These are phyloP conservation scores for Conoideocrella luteorostrata DNA, from an alignment of 2,329 filamentous ascomycete genomes.

Conservation along the genomic window DNA sequence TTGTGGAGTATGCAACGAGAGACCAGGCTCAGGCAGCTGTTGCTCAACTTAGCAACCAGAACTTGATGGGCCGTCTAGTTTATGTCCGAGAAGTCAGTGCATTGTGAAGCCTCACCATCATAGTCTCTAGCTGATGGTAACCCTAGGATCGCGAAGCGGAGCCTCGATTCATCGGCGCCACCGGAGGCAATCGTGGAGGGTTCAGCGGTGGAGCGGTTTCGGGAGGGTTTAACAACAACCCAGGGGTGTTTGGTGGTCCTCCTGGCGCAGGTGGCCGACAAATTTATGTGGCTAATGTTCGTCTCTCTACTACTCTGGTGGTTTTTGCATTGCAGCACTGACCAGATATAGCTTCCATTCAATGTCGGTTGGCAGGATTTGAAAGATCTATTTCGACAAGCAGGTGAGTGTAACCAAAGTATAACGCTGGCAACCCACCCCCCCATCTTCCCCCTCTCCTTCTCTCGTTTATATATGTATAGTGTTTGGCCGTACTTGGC, in stretches of 20 bases:
- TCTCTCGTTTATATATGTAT: not conserved
- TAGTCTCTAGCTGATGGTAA: conserved; percentile 3
- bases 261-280: conserved; percentile 62
- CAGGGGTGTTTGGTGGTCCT: conserved; percentile 46
- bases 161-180: conserved; percentile 83
- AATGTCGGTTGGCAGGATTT: conserved; percentile 98
- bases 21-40: conserved; percentile 98
- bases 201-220: conserved; percentile 48
- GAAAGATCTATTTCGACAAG: conserved; percentile 97
- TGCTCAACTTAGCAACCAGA: conserved; percentile 97
- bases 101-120: not conserved
- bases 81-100: conserved; percentile 87
- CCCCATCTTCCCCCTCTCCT: not conserved
- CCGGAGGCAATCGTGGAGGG: conserved; percentile 55
- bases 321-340: conserved; percentile 4
- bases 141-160: conserved; percentile 91
- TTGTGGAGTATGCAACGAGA: conserved; percentile 99
- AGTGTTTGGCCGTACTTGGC: not conserved
- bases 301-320: conserved; percentile 40
- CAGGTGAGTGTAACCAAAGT: conserved; percentile 58
- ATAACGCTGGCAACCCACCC: too few species aligned
- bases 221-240: conserved; percentile 44
- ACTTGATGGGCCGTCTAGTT: conserved; percentile 95
- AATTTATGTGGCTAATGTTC: conserved; percentile 97
- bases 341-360: conserved; percentile 71